A percentile compares a stretch with the other conserved stretches of the same genome.
phyloP scores from a whole-genome alignment of 2,329 filamentous ascomycete species.

The Apiospora arundinis region DNA sequence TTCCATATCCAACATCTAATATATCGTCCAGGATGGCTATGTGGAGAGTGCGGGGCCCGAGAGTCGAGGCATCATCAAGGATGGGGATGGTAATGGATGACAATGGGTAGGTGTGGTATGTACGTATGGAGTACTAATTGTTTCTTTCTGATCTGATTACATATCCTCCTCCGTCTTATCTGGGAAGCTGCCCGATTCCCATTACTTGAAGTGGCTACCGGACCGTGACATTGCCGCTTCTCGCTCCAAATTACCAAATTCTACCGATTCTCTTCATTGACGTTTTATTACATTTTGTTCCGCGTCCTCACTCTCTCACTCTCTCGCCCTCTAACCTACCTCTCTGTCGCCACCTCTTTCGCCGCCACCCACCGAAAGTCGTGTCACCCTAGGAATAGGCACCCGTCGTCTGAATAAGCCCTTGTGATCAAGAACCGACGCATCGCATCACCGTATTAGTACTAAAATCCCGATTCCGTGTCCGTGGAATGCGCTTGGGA shows the following conservation, averaged over 20 bases:
- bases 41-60: conserved; percentile 33
- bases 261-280: neutral
- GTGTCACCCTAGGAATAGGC: neutral
- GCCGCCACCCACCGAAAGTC: neutral
- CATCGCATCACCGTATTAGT: neutral
- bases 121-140: too few relatives aligned
- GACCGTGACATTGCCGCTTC: neutral
- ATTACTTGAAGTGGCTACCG: conserved; percentile 10
- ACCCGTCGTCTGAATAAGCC: neutral
- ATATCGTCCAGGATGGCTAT: conserved; percentile 7
- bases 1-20: neutral
- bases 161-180: conserved; percentile 1
- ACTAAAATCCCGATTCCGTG: neutral
- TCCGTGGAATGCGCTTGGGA: conserved; percentile 15
- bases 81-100: neutral
- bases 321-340: neutral
- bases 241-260: neutral
- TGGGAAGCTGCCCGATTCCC: conserved; percentile 7
- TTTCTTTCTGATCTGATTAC: neutral
- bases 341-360: neutral
- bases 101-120: neutral
- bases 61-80: conserved; percentile 35
- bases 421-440: neutral
- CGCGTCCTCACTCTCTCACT: neutral
- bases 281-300: neutral